phyloP scores from a whole-genome alignment of 2,329 filamentous ascomycete species.

The Clonostachys sp. region DNA sequence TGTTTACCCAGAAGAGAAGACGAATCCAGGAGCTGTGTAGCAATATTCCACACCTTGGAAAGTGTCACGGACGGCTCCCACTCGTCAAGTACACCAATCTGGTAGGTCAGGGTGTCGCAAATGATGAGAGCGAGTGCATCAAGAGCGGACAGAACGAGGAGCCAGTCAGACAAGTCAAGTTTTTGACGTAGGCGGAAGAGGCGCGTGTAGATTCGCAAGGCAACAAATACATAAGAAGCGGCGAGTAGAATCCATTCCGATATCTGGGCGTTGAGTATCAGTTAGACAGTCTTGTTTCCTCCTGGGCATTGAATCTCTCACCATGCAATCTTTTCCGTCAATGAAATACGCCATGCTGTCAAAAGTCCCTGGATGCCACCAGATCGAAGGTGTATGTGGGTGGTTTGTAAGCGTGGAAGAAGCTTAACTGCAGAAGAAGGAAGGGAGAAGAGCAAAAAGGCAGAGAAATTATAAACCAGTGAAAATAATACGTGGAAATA shows the following conservation, averaged over 20 bases:
- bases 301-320: background rate
- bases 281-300: background rate
- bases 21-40: background rate
- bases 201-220: conserved; percentile 21
- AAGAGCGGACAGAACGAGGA: conserved; percentile 18
- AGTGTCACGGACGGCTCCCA: conserved; percentile 19
- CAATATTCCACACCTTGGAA: conserved; percentile 16
- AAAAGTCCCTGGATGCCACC: no score
- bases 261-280: conserved; percentile 10
- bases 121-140: conserved; percentile 23
- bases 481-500: no score
- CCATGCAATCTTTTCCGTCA: conserved; percentile 15
- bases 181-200: conserved; percentile 20
- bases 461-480: no score
- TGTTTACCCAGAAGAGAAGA: no score
- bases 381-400: no score
- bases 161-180: conserved; percentile 18
- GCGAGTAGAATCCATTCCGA: conserved; percentile 24
- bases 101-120: conserved; percentile 23
- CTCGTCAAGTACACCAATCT: conserved; percentile 20
- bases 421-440: no score
- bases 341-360: conserved; percentile 11
- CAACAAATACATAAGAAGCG: conserved; percentile 16
- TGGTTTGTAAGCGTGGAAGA: no score
- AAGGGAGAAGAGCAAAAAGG: no score